Base-by-base conservation (phyloP, 331 rosid genomes). In the Prunus yedoensis region DNA sequence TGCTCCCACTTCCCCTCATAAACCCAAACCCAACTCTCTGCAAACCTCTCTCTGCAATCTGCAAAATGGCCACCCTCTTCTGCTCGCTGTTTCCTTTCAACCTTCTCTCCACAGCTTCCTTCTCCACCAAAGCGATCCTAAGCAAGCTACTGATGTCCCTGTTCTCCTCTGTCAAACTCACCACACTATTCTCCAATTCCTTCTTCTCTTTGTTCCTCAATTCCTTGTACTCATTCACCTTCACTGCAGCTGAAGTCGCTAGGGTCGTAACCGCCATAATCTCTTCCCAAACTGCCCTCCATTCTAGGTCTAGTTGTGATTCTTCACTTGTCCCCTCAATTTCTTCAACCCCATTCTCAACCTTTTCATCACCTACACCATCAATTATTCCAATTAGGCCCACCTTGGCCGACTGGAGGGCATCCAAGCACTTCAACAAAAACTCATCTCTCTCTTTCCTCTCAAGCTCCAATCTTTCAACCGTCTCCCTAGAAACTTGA, bases 141-240 rank as follows among this genome's bases (percentile, higher is more conserved):
- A 21, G 21, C 21, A 21, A 21, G 21, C 21, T 21, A 21, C 21
- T 21, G 21, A 21, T 21, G 21, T 21, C 21, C 21, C 21, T 21
- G 21, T 21, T 21, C 21, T 21, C 21, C 21, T 21, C 21, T 21
- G 21, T 21, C 21, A 21, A 21, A 21, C 21, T 21, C 21, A 21
- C 21, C 21, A 21, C 21, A 21, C 21, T 21, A 21, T 21, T 21
- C 21, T 21, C 21, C 21, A 21, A 21, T 21, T 21, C 21, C 21
- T 21, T 21, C 21, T 21, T 21, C 21, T 21, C 21, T 21, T 21
- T 21, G 21, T 21, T 21, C 21, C 21, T 21, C 21, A 74, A 3
- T 35, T 92, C 96, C 66, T 72, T 92, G 4, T 80, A 84, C 65
- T 66, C 81, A 0, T 61, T 77, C 75, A 87, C 86, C 74, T 83